Base-by-base conservation (phyloP, 1,139 yeast genomes). In the Taphrina betulina region DNA sequence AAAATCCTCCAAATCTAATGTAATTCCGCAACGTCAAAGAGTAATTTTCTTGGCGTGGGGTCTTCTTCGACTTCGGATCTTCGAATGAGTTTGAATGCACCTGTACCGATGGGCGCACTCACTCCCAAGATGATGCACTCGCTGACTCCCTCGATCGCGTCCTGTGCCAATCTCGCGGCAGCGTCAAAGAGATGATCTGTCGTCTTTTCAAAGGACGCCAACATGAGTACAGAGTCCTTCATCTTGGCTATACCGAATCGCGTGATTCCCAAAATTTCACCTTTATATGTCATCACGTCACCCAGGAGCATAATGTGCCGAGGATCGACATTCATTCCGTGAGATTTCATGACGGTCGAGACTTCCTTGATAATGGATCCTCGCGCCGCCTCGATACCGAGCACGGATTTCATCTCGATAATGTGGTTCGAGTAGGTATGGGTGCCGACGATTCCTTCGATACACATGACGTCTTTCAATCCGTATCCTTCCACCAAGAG, bases 261-360 rank as follows among this genome's bases (percentile, higher is more conserved):
- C 2, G 99, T 94, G 68, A 94, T 94, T 71, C 99, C 98, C 65
- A 94, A 77, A 5, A 94, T 95, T 69, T 94, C 98, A 60, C 99
- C 99, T 73, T 92, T 94, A 71, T 88, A 94, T 0, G 97, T 88
- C 99, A 94, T 94, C 58, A 94, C 98, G 70, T 94, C 99, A 62
- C 98, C 98, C 62, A 94, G 75, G 53, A 94, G 75, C 73, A 92
- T 98, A 69, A 94, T 89, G 72, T 94, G 99, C 76, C 99, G 95
- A 61, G 98, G 98, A 76, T 94, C 99, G 58, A 94, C 97, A 70
- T 95, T 87, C 98, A 94, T 94, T 72, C 98, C 98, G 76, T 94
- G 98, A 71, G 89, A 88, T 71, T 95, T 83, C 99, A 94, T 94
- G 57, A 98, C 94, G 67, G 90, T 89, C 69, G 88, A 95, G 69